Conservation (phyloP, 345 rosid genomes). For the Brassica carinata region DNA sequence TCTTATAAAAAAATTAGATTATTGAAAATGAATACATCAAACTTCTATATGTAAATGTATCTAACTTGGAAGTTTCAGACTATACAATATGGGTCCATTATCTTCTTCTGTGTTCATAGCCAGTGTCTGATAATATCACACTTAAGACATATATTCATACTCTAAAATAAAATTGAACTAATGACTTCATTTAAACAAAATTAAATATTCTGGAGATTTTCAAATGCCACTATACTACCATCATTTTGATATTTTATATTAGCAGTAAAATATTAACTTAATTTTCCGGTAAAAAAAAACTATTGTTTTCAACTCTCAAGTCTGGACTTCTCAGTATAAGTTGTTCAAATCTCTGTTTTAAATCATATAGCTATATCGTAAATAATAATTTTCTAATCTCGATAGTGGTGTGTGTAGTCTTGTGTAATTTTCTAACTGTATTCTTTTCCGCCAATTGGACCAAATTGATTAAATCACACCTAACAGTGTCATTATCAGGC, state of each 20-base stretch:
- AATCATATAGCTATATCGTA: not conserved
- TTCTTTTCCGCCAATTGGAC: not conserved
- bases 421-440: not conserved
- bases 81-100: no score
- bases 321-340: not conserved
- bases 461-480: not conserved
- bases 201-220: not conserved
- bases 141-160: not conserved
- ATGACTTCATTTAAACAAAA: not conserved
- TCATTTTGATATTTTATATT: not conserved
- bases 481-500: no score
- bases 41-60: no score
- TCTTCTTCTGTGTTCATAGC: not conserved
- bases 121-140: not conserved
- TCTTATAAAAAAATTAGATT: no score
- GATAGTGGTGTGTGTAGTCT: constrained; percentile 20
- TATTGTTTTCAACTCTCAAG: not conserved
- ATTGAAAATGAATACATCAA: no score
- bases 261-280: not conserved
- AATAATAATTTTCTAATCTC: not conserved
- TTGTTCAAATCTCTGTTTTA: not conserved
- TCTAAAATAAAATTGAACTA: not conserved
- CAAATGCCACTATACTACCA: not conserved
- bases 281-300: not conserved
- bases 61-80: no score